phyloP scores from a whole-genome alignment of 257 asterid genomes.

The Phtheirospermum japonicum region DNA sequence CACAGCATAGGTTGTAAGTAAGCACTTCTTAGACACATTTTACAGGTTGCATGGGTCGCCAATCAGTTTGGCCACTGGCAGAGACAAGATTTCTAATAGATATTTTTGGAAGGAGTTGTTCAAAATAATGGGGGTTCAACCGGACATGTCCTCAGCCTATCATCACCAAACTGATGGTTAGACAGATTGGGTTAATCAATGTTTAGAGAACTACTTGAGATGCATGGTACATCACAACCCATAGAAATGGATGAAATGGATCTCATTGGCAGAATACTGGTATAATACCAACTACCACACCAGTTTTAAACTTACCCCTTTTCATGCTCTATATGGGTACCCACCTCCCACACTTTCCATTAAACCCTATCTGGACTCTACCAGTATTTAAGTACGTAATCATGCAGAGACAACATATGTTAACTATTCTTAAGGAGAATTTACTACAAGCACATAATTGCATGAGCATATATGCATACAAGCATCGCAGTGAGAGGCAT shows the following conservation, averaged over 20 bases:
- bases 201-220: conserved; percentile 9
- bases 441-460: too few species aligned
- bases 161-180: conserved; percentile 23
- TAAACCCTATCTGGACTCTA: too few species aligned
- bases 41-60: not conserved
- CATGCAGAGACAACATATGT: too few species aligned
- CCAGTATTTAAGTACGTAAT: too few species aligned
- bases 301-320: too few species aligned
- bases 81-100: not conserved
- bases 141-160: not conserved
- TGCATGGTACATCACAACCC: too few species aligned
- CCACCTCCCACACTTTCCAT: too few species aligned
- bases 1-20: not conserved
- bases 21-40: not conserved
- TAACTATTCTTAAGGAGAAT: too few species aligned
- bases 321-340: conserved; percentile 21
- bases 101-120: not conserved
- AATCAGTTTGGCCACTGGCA: not conserved
- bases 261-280: conserved; percentile 4
- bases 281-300: conserved; percentile 14
- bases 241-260: not conserved
- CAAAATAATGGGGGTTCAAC: not conserved
- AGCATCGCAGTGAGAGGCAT: too few species aligned
- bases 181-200: conserved; percentile 18
- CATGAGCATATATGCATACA: too few species aligned